phyloP scores from a whole-genome alignment of 192 early-diverging fungal species.

The Coemansia reversa region DNA sequence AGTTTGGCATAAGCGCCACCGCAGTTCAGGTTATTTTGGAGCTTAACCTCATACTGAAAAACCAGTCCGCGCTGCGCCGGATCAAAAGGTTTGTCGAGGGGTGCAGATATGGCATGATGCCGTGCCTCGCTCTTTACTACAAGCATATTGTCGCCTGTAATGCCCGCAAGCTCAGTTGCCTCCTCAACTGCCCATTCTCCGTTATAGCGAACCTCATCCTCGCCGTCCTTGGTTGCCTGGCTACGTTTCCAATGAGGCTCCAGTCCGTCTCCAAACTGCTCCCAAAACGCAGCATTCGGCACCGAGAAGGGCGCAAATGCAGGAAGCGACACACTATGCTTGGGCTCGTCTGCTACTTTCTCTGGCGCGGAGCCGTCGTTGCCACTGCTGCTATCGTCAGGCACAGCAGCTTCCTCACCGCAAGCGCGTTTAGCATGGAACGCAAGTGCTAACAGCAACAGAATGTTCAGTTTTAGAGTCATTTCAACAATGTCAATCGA shows the following conservation, averaged over 20 bases:
- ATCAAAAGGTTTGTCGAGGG: slow-evolving; percentile 69
- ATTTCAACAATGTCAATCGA: slow-evolving; percentile 10
- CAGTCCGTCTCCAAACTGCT: slow-evolving; percentile 32
- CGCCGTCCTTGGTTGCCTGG: slow-evolving; percentile 33
- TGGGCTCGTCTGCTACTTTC: background rate
- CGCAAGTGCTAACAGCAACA: slow-evolving; percentile 32
- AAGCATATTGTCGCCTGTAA: slow-evolving; percentile 72
- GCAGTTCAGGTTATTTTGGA: slow-evolving; percentile 64
- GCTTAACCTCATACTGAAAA: slow-evolving; percentile 89
- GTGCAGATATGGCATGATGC: slow-evolving; percentile 84
- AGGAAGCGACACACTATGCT: slow-evolving; percentile 17
- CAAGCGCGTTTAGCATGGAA: slow-evolving; percentile 19
- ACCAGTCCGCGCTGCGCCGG: slow-evolving; percentile 73
- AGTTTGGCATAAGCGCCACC: slow-evolving; percentile 94
- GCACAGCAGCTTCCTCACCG: slow-evolving; percentile 1
- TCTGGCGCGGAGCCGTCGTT: background rate
- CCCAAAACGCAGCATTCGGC: slow-evolving; percentile 40
- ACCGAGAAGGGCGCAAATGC: slow-evolving; percentile 33
- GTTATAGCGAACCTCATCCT: slow-evolving; percentile 53
- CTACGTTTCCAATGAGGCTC: slow-evolving; percentile 37
- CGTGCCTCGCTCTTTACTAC: slow-evolving; percentile 79
- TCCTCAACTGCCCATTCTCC: slow-evolving; percentile 85
- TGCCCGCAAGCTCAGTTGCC: slow-evolving; percentile 55
- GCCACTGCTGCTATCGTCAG: background rate
- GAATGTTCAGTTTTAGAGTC: slow-evolving; percentile 16